Base-by-base conservation (phyloP, 2,329 filamentous ascomycete genomes). In the Sarocladium oryzae region DNA sequence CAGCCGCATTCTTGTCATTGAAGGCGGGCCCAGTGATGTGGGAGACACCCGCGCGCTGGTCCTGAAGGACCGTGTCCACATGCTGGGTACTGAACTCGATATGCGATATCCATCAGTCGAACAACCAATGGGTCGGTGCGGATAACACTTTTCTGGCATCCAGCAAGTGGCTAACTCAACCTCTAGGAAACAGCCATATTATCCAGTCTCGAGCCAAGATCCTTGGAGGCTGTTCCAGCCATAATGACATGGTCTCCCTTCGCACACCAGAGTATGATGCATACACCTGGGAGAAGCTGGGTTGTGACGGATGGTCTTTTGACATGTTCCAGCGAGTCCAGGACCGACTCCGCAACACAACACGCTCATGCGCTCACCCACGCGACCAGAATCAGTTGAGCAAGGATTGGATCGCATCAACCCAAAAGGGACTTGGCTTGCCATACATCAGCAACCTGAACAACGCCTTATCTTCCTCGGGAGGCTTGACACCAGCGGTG, bases 201-300 rank as follows among this genome's bases (percentile, higher is more conserved):
- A 79, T 86, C 54, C 88, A 91, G 71, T 89, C 88, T 9, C 82
- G 88, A 55, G 88, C 88, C 52, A 91, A 91, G 72, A 86, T 92
- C 16, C 76, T 92, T n/a, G 88, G 88, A 58, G 88, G 88, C 54
- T 92, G 88, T 73, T 90, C 86, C 36, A 88, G 84, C 55, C 88
- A 91, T 75, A 92, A 92, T 69, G 91, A 87, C 8, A 73, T 90
- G 57, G 90, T 92, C 64, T 89, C 85, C 8, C 90, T 90, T 77
- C 79, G 87, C 28, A 86, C 87, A 2, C 89, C 90, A 61, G 81
- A 88, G 67, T 89, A 89, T 68, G 88, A 92, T 68, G 79, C 83
- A 67, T 74, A 84, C 63, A 76, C 84, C 59, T 92, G 88, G 88
- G 82, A 88, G 63, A 78, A 78, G 28, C 74, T 86, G 60, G 88